phyloP scores from a whole-genome alignment of 1,139 yeast species.

The Sugiyamaella grinbergsii region DNA sequence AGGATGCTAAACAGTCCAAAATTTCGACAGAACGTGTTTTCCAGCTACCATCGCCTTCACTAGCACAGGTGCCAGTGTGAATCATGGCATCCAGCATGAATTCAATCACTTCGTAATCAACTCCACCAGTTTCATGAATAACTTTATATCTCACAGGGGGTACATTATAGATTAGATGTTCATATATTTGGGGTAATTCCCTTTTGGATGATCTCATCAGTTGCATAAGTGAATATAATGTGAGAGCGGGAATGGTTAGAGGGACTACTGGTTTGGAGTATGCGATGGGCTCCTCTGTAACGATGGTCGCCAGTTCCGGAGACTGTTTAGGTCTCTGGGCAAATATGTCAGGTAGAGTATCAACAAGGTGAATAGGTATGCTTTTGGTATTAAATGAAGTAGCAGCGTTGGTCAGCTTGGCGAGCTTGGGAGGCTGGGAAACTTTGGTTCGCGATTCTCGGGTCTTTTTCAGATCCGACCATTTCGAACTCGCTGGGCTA shows the following conservation, averaged over 20 bases:
- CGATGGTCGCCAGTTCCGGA: background rate
- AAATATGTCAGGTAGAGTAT: constrained; percentile 25
- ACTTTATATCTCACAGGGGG: constrained; percentile 29
- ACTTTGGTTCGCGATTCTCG: constrained; percentile 1
- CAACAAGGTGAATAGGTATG: constrained; percentile 23
- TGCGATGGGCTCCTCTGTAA: too few relatives aligned
- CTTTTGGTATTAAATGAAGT: constrained; percentile 1
- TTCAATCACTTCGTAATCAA: constrained; percentile 59
- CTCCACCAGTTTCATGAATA: constrained; percentile 52
- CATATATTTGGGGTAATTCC: constrained; percentile 43
- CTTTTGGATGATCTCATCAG: constrained; percentile 32
- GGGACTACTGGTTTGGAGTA: constrained; percentile 3
- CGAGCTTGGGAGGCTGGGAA: background rate
- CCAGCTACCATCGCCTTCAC: constrained; percentile 10
- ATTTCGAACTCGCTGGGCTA: constrained; percentile 17
- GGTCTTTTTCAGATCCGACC: constrained; percentile 9
- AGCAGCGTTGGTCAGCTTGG: too few relatives aligned
- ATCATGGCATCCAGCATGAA: constrained; percentile 54
- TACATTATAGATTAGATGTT: constrained; percentile 47
- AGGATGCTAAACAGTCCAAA: constrained; percentile 6
- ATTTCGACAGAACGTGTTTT: constrained; percentile 3
- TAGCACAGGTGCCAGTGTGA: constrained; percentile 16
- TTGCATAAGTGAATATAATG: constrained; percentile 31
- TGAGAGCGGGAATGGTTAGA: constrained; percentile 27
- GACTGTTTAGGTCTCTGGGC: background rate